A percentile compares a stretch with the other conserved stretches of the same genome.
phyloP scores from a whole-genome alignment of 179 eudicot genomes.

The Nepenthes alata region DNA sequence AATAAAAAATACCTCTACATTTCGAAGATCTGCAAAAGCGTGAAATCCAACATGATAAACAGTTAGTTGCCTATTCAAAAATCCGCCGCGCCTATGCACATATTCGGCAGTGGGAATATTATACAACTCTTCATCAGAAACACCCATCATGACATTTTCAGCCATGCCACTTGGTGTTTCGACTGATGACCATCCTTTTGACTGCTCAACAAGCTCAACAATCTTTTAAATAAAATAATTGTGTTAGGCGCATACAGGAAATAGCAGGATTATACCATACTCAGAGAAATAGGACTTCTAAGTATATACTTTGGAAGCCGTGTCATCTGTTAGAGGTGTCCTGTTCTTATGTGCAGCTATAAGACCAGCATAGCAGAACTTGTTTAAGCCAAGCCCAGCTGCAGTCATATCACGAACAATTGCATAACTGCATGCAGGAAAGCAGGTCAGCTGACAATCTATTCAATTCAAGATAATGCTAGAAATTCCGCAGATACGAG shows the following conservation, averaged over 20 bases:
- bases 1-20: constrained; percentile 43
- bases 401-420: constrained; percentile 97
- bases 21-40: constrained; percentile 63
- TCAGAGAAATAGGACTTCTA: neutral
- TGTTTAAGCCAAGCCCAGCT: constrained; percentile 94
- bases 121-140: constrained; percentile 67
- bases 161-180: constrained; percentile 44
- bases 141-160: constrained; percentile 71
- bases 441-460: constrained; percentile 4
- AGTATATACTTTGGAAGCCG: constrained; percentile 45
- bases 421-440: constrained; percentile 43
- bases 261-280: constrained; percentile 1
- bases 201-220: constrained; percentile 88
- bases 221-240: constrained; percentile 32
- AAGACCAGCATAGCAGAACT: constrained; percentile 86
- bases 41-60: constrained; percentile 81
- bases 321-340: constrained; percentile 42
- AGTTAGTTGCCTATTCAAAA: constrained; percentile 45
- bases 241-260: constrained; percentile 3
- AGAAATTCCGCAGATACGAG: neutral
- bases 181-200: constrained; percentile 81
- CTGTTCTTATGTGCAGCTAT: constrained; percentile 78
- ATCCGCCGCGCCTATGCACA: constrained; percentile 54
- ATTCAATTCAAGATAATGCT: constrained; percentile 1
- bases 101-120: constrained; percentile 67